A percentile compares a stretch with the other conserved stretches of the same genome.
Conservation (phyloP, 1,284 basidiomycete species). For the Tilletia walkeri region DNA sequence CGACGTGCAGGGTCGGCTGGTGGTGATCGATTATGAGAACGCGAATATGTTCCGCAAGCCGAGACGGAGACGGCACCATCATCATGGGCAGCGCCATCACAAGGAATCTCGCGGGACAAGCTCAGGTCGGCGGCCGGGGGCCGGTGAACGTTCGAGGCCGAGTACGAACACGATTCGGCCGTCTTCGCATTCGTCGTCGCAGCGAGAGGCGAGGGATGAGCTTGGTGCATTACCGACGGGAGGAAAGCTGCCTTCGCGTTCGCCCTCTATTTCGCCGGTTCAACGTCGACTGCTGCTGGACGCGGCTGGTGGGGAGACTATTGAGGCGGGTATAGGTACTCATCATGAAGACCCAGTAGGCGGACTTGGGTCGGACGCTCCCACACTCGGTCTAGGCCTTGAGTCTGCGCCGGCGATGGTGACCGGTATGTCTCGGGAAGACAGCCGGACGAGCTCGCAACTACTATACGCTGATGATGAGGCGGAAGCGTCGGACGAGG, state of each 20-base stretch:
- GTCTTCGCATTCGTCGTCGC: no score
- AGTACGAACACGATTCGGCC: no score
- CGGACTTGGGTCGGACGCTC: no score
- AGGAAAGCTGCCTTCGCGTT: background rate
- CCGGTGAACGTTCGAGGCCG: background rate
- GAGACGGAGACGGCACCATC: background rate
- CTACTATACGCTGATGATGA: constrained; percentile 8
- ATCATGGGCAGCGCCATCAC: background rate
- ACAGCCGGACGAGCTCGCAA: constrained; percentile 2
- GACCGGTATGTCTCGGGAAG: background rate
- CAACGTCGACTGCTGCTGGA: background rate
- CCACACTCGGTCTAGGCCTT: no score
- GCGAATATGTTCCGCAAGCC: constrained; percentile 50
- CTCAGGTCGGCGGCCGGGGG: background rate
- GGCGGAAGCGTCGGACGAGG: constrained; percentile 6
- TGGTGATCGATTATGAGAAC: constrained; percentile 54
- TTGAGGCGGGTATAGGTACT: no score
- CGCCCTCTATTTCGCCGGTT: background rate
- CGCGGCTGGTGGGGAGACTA: no score
- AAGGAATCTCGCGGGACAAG: background rate
- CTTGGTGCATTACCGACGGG: no score
- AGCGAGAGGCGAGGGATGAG: no score
- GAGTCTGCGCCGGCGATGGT: no score
- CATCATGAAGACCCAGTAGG: no score
- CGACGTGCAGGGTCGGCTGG: constrained; percentile 35